Conservation (phyloP, 108 stramenopile genomes). For the Discostella pseudostelligera region DNA sequence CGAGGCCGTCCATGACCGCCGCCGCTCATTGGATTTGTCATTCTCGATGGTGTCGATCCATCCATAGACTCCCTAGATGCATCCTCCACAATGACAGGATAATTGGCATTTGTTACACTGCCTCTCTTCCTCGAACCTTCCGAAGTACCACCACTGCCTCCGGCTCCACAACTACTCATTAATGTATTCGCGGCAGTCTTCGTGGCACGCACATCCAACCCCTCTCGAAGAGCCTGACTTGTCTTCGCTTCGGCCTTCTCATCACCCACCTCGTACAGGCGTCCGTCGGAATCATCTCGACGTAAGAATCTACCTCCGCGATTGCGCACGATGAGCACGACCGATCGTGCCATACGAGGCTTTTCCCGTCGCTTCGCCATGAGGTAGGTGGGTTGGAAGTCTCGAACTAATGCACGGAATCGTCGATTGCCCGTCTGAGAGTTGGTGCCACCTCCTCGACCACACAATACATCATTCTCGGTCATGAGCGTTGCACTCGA, state of each 20-base stretch:
- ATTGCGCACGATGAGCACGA: conserved; percentile 80
- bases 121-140: conserved; percentile 30
- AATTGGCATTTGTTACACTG: not conserved
- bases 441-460: conserved; percentile 86
- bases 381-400: conserved; percentile 86
- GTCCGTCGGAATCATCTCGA: conserved; percentile 75
- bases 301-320: conserved; percentile 80
- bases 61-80: not conserved
- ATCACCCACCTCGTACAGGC: conserved; percentile 83
- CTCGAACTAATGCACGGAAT: conserved; percentile 79
- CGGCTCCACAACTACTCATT: conserved; percentile 7
- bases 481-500: conserved; percentile 60
- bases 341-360: conserved; percentile 78
- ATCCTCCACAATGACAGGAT: not conserved
- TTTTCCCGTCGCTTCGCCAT: conserved; percentile 83
- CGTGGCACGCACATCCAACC: conserved; percentile 84
- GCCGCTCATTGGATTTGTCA: not conserved
- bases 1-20: not conserved
- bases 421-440: conserved; percentile 86
- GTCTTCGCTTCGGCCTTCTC: conserved; percentile 90
- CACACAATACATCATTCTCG: conserved; percentile 77
- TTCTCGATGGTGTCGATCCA: not conserved
- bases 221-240: conserved; percentile 82
- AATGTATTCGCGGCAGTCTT: conserved; percentile 57
- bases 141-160: not conserved